These are phyloP conservation scores for Thraustotheca clavata DNA, from an alignment of 352 stramenopile species.

Conservation along the genomic window DNA sequence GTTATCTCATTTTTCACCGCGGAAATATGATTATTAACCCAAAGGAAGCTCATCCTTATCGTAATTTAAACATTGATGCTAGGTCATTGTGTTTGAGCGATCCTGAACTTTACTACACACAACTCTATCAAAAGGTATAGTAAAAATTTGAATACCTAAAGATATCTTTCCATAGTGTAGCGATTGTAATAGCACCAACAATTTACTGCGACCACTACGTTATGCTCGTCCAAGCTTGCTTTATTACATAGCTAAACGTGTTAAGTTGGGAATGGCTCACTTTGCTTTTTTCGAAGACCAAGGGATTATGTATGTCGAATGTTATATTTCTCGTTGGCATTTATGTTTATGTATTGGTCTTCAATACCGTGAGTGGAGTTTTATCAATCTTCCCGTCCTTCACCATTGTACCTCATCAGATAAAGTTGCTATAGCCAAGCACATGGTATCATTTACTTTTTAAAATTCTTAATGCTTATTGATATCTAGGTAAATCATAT, in stretches of 20 bases:
- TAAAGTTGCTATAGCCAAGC: conserved; percentile 16
- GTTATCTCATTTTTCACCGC: background rate
- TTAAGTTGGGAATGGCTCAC: conserved; percentile 17
- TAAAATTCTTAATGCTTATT: background rate
- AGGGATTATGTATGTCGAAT: conserved; percentile 14
- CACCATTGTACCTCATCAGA: background rate
- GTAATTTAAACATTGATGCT: conserved; percentile 1
- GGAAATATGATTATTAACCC: conserved; percentile 4
- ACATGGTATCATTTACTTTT: background rate
- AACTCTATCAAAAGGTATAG: conserved; percentile 9
- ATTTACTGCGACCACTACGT: conserved; percentile 4
- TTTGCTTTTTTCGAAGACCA: conserved; percentile 19
- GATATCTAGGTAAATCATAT: conserved; percentile 3
- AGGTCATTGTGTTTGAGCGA: background rate
- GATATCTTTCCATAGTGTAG: background rate
- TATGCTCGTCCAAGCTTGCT: conserved; percentile 1
- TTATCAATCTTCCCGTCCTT: background rate
- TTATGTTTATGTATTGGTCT: conserved; percentile 12
- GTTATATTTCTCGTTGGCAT: conserved; percentile 15
- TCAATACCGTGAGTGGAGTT: conserved; percentile 15
- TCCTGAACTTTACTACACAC: conserved; percentile 11
- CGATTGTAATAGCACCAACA: background rate
- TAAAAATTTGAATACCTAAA: background rate
- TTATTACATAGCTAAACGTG: conserved; percentile 16
- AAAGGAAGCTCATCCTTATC: conserved; percentile 4